Percentiles rank a stretch among this genome's conserved stretches.
phyloP scores from a whole-genome alignment of 331 rosid species.

The Erythrophleum ivorense region DNA sequence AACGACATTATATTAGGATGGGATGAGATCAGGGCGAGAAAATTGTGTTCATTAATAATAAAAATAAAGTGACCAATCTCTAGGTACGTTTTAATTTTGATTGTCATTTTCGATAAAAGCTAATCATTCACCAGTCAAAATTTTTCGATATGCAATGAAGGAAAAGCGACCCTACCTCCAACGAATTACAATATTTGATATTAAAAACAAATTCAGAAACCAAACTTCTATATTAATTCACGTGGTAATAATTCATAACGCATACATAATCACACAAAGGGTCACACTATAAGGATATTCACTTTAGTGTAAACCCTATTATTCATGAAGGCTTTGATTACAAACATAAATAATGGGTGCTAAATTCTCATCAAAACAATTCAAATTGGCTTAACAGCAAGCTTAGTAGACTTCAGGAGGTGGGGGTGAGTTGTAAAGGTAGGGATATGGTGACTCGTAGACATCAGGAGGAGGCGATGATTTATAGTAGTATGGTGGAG shows the following conservation, averaged over 20 bases:
- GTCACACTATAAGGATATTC: background rate
- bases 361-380: background rate
- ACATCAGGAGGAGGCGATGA: constrained; percentile 25
- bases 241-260: background rate
- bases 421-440: background rate
- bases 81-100: background rate
- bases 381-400: background rate
- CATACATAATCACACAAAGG: background rate
- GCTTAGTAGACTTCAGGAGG: constrained; percentile 1
- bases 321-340: background rate
- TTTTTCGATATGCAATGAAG: background rate
- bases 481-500: background rate
- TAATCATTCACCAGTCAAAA: background rate
- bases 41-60: background rate
- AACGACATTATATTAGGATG: no score
- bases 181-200: background rate
- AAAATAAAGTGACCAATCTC: background rate
- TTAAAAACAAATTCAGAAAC: background rate
- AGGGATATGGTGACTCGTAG: background rate
- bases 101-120: no score
- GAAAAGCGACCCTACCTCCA: background rate
- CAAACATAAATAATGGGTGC: constrained; percentile 11
- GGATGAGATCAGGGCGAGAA: background rate
- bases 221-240: background rate
- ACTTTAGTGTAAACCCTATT: constrained; percentile 6